Percentiles rank a stretch among this genome's conserved stretches.
These are phyloP conservation scores for Lentinula detonsa DNA, from an alignment of 768 basidiomycete genomes.

Conservation along the genomic window DNA sequence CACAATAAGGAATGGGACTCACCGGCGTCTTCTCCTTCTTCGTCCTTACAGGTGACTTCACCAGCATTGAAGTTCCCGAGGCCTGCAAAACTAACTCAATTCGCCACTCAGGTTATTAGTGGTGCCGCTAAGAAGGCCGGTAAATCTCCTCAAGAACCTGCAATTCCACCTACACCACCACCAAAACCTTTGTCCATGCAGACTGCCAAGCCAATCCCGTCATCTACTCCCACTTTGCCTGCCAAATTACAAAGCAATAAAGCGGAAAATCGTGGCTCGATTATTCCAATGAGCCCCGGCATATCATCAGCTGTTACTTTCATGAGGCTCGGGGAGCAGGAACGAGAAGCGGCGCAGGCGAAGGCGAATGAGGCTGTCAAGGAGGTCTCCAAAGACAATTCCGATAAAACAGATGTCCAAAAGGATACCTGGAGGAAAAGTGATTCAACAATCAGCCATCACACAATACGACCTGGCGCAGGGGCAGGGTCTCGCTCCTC, in stretches of 20 bases:
- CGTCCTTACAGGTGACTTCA: slow-evolving; percentile 16
- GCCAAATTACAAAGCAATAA: slow-evolving; percentile 4
- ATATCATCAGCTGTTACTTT: slow-evolving; percentile 54
- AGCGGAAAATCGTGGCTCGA: slow-evolving; percentile 37
- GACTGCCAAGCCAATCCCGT: slow-evolving; percentile 13
- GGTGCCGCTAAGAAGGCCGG: slow-evolving; percentile 19
- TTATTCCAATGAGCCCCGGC: slow-evolving; percentile 51
- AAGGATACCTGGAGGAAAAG: slow-evolving; percentile 80
- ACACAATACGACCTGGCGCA: slow-evolving; percentile 58
- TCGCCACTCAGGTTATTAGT: slow-evolving; percentile 43
- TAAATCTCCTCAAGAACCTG: slow-evolving; percentile 23
- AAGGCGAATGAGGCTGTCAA: slow-evolving; percentile 15
- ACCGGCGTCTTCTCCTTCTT: slow-evolving; percentile 6
- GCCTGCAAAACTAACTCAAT: slow-evolving; percentile 29
- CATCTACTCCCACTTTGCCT: slow-evolving; percentile 18
- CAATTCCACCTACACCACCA: slow-evolving; percentile 30
- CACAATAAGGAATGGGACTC: slow-evolving; percentile 14
- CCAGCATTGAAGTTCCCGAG: slow-evolving; percentile 21
- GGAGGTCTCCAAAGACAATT: slow-evolving; percentile 11
- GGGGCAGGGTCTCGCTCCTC: slow-evolving; percentile 41
- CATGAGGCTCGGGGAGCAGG: slow-evolving; percentile 36
- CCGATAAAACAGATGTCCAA: slow-evolving; percentile 21
- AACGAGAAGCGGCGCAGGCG: slow-evolving; percentile 14
- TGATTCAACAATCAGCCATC: slow-evolving; percentile 75
- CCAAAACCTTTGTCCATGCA: slow-evolving; percentile 27